A percentile compares a stretch with the other conserved stretches of the same genome.
Evolutionary conservation across 1,284 basidiomycete species (phyloP).

Genomic region (Apiotrichum akiyoshidainum): DNA sequence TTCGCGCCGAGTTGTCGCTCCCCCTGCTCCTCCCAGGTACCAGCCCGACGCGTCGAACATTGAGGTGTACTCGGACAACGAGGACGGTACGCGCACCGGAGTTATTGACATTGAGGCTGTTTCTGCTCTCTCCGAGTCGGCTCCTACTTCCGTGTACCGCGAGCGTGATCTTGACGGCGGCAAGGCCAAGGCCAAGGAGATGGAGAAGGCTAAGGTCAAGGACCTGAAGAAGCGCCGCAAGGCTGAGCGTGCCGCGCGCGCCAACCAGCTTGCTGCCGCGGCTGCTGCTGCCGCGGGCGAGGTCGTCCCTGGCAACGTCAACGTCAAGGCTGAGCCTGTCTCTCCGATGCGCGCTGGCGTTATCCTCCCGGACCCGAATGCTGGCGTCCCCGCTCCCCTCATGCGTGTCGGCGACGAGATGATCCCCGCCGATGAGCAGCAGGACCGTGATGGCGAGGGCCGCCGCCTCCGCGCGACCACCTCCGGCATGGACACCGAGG

Average conservation of each 20-base stretch:
- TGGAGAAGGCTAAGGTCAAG: constrained; percentile 47
- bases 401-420: constrained; percentile 38
- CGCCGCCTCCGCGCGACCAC: constrained; percentile 35
- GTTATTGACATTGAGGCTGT: constrained; percentile 85
- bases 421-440: constrained; percentile 36
- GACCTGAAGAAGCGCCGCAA: constrained; percentile 21
- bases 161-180: constrained; percentile 50
- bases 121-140: constrained; percentile 77
- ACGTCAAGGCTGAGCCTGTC: constrained; percentile 44
- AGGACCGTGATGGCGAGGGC: constrained; percentile 43
- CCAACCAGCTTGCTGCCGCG: neutral
- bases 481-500: constrained; percentile 33
- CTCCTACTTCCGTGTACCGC: constrained; percentile 68
- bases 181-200: constrained; percentile 42
- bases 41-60: constrained; percentile 10
- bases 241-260: constrained; percentile 22
- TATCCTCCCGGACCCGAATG: constrained; percentile 11
- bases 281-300: constrained; percentile 2
- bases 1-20: constrained; percentile 11
- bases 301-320: constrained; percentile 7
- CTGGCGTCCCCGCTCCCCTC: constrained; percentile 6
- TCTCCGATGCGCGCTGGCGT: constrained; percentile 16
- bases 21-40: constrained; percentile 13
- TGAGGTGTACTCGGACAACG: constrained; percentile 71
- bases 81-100: constrained; percentile 66